Evolutionary conservation across 192 early-diverging fungal genomes (phyloP).

Genomic region (Borealophlyctis nickersoniae): DNA sequence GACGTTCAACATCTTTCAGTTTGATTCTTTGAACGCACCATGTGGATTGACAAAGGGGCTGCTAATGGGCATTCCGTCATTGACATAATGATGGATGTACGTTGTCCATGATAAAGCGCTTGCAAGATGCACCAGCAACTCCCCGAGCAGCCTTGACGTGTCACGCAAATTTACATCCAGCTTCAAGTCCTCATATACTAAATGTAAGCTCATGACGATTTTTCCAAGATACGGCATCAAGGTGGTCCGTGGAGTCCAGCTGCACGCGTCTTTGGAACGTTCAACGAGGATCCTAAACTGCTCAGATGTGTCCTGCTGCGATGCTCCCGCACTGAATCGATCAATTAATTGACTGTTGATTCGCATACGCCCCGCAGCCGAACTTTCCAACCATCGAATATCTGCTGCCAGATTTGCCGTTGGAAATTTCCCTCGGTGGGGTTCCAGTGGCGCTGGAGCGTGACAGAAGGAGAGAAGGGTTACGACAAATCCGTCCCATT

Average conservation of each 20-base stretch:
- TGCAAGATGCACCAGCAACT: constrained; percentile 1
- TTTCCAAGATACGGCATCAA: constrained; percentile 20
- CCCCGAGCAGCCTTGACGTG: constrained; percentile 2
- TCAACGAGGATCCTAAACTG: not conserved
- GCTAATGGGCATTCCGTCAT: not conserved
- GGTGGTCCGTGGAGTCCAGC: not conserved
- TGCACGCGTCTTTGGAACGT: not conserved
- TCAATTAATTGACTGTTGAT: not conserved
- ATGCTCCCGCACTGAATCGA: not conserved
- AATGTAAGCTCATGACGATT: constrained; percentile 46
- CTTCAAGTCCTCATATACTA: constrained; percentile 56
- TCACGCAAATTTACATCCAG: constrained; percentile 24
- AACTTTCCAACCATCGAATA: not conserved
- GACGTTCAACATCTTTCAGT: too few relatives aligned
- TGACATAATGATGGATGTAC: constrained; percentile 13
- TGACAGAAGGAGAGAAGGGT: constrained; percentile 18
- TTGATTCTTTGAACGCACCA: too few relatives aligned
- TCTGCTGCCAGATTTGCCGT: not conserved
- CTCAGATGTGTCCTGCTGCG: not conserved
- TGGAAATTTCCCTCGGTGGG: not conserved
- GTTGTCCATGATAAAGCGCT: not conserved
- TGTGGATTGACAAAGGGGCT: too few relatives aligned
- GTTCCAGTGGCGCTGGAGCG: not conserved
- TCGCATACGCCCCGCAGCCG: not conserved
- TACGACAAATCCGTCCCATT: constrained; percentile 12